Percentiles rank a stretch among this genome's conserved stretches.
Evolutionary conservation across 371 early-diverging fungal species (phyloP).

Genomic region (Cladochytrium tenue): DNA sequence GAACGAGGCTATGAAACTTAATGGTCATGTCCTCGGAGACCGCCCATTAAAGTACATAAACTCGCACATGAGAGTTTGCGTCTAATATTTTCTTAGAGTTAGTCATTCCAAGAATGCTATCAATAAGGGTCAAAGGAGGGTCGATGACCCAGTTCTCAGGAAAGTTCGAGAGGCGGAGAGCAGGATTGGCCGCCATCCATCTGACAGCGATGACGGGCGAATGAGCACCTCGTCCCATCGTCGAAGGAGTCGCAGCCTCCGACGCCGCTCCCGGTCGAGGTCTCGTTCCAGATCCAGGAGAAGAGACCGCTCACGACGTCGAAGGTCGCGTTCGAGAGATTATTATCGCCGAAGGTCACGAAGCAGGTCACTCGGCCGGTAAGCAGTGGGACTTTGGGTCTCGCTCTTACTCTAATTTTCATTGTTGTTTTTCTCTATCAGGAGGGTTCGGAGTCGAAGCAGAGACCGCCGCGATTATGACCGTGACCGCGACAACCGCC

Average conservation of each 20-base stretch:
- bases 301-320: slow-evolving; percentile 28
- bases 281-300: slow-evolving; percentile 16
- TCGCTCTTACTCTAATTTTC: too few relatives aligned
- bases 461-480: neutral
- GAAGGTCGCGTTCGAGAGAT: slow-evolving; percentile 16
- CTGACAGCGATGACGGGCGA: slow-evolving; percentile 5
- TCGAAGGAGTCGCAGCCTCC: neutral
- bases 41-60: slow-evolving; percentile 52
- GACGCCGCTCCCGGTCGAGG: slow-evolving; percentile 1
- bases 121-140: slow-evolving; percentile 45
- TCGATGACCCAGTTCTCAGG: slow-evolving; percentile 42
- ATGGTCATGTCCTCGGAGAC: slow-evolving; percentile 58
- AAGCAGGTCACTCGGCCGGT: slow-evolving; percentile 12
- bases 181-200: slow-evolving; percentile 28
- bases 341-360: slow-evolving; percentile 22
- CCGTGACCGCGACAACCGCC: neutral
- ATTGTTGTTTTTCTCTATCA: too few relatives aligned
- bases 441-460: slow-evolving; percentile 1
- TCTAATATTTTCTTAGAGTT: slow-evolving; percentile 36
- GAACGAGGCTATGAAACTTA: slow-evolving; percentile 60
- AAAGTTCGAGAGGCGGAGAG: slow-evolving; percentile 47
- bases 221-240: slow-evolving; percentile 9
- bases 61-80: neutral
- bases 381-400: too few relatives aligned
- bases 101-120: slow-evolving; percentile 71